phyloP scores from a whole-genome alignment of 139 green algal species.

The Tetraselmis striata region DNA sequence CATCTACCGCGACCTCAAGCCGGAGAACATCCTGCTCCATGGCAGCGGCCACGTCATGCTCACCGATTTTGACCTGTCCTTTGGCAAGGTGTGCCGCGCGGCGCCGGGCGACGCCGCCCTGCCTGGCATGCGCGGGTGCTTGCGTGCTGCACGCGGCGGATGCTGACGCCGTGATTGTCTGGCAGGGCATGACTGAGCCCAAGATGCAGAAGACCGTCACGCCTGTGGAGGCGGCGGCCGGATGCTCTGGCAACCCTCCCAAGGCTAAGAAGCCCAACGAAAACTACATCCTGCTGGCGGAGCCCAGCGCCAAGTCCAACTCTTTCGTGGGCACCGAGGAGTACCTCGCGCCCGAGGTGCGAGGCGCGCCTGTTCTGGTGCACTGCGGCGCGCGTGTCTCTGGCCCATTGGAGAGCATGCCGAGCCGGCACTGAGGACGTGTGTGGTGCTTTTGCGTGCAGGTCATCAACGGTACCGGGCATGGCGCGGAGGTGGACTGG shows the following conservation, averaged over 20 bases:
- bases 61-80: constrained; percentile 96
- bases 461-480: constrained; percentile 75
- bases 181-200: background rate
- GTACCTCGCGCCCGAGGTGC: constrained; percentile 77
- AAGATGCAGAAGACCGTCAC: background rate
- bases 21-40: constrained; percentile 89
- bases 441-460: too few relatives aligned
- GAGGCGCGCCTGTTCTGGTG: too few relatives aligned
- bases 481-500: constrained; percentile 71
- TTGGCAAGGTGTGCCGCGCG: constrained; percentile 50
- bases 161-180: too few relatives aligned
- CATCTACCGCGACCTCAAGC: constrained; percentile 94
- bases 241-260: constrained; percentile 2
- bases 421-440: too few relatives aligned
- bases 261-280: constrained; percentile 14
- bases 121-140: too few relatives aligned
- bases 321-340: constrained; percentile 84
- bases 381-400: too few relatives aligned
- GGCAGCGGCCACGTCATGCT: constrained; percentile 84
- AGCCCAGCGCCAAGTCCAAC: constrained; percentile 83
- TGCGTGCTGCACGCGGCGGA: too few relatives aligned
- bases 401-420: too few relatives aligned
- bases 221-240: too few relatives aligned
- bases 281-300: constrained; percentile 55
- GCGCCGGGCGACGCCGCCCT: constrained; percentile 39